Conservation (phyloP, 1,284 basidiomycete species). For the Abortiporus biennis region DNA sequence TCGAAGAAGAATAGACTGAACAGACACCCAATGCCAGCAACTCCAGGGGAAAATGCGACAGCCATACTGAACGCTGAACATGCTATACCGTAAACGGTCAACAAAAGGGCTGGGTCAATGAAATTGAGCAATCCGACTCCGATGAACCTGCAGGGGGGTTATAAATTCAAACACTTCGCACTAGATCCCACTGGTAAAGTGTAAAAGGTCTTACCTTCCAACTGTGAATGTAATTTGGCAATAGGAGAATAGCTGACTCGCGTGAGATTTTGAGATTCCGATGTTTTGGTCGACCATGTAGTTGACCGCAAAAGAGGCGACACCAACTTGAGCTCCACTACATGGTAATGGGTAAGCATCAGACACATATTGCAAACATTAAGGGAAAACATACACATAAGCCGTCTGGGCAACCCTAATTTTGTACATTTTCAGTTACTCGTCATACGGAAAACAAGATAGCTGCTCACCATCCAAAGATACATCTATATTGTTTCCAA, state of each 20-base stretch:
- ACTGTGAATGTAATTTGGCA: constrained; percentile 72
- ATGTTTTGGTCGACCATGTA: constrained; percentile 60
- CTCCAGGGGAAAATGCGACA: constrained; percentile 46
- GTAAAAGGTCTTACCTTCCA: constrained; percentile 39
- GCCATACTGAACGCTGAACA: constrained; percentile 51
- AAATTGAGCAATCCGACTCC: constrained; percentile 59
- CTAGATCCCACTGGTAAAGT: neutral
- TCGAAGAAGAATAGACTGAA: constrained; percentile 77
- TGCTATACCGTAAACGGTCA: constrained; percentile 46
- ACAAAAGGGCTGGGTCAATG: constrained; percentile 59
- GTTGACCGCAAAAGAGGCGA: constrained; percentile 71
- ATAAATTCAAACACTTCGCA: constrained; percentile 7
- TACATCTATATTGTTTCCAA: constrained; percentile 65
- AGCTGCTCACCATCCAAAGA: constrained; percentile 47
- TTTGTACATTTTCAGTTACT: neutral
- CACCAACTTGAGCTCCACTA: constrained; percentile 68
- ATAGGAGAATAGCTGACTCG: constrained; percentile 64
- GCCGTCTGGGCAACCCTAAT: constrained; percentile 57
- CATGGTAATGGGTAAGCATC: constrained; percentile 2
- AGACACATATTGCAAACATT: neutral
- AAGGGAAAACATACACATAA: constrained; percentile 45
- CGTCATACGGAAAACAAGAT: neutral
- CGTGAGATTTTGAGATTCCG: constrained; percentile 45
- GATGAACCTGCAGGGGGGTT: constrained; percentile 39
- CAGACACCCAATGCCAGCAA: constrained; percentile 53